phyloP scores from a whole-genome alignment of 495 filamentous ascomycete species.

The Penicillium roqueforti region DNA sequence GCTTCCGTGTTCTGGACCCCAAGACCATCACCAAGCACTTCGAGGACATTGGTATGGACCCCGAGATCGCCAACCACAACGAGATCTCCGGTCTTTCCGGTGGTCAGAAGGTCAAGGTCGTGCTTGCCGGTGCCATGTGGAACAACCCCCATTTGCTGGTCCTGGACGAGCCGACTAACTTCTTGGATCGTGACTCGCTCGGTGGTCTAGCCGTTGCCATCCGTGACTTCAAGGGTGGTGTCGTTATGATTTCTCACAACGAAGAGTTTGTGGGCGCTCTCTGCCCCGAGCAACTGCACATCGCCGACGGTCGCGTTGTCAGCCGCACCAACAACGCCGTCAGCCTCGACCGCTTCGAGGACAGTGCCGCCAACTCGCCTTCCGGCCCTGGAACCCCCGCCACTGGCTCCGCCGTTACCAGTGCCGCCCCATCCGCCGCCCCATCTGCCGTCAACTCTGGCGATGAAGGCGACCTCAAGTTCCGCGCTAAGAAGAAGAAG shows the following conservation, averaged over 20 bases:
- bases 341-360: constrained; percentile 79
- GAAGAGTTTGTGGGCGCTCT: constrained; percentile 96
- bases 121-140: constrained; percentile 97
- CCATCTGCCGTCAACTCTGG: constrained; percentile 78
- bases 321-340: constrained; percentile 74
- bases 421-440: constrained; percentile 62
- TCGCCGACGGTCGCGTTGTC: constrained; percentile 79
- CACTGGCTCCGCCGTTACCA: constrained; percentile 51
- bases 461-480: constrained; percentile 85
- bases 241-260: constrained; percentile 99
- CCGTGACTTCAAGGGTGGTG: constrained; percentile 94
- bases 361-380: constrained; percentile 62
- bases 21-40: constrained; percentile 97
- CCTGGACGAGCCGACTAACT: constrained; percentile 98
- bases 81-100: constrained; percentile 95
- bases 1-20: constrained; percentile 87
- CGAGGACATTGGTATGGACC: constrained; percentile 91
- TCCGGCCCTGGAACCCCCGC: constrained; percentile 49
- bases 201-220: constrained; percentile 95
- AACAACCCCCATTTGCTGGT: constrained; percentile 97
- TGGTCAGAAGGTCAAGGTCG: constrained; percentile 99
- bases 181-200: constrained; percentile 94
- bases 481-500: constrained; percentile 95
- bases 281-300: constrained; percentile 91
- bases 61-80: constrained; percentile 98